Base-by-base conservation (phyloP, 306 rosid species). In the Comarum palustre region DNA sequence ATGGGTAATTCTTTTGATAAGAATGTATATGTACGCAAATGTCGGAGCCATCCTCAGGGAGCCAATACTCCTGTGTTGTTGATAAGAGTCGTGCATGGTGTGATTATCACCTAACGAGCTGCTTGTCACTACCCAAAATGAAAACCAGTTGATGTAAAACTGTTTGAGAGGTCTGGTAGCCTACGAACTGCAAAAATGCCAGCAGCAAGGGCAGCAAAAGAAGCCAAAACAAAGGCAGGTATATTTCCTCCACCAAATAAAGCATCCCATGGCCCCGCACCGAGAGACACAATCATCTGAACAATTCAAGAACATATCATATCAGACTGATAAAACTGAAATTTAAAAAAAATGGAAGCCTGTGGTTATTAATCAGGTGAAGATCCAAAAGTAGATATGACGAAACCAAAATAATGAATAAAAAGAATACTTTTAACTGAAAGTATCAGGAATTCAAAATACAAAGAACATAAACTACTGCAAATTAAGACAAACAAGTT, bases 231-330 rank as follows among this genome's bases (percentile, higher is more conserved):
- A 81, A 92, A 92, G 58, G 96, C 98, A 48, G 98, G 96, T 75
- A 84, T 72, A 77, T 92, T 92, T 78, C 98, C 98, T 38, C 98
- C 98, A 7, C 91, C 96, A 75, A 90, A 92, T 80, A 92, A 84
- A 39, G 96, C 98, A 86, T 92, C 98, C 96, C 98, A 92, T 31
- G 98, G 98, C 74, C 96, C 98, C 75, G 91, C 89, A 50, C 96
- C 98, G 50, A 92, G 91, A 47, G 96, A 92, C 77, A 92, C 85
- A 66, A 92, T 79, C 96, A 92, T 92, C 98, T 88, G 75, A 55
- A 59, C 42, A 81, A 79, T 55, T 31, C 63, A 77, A 71, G 15
- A 51, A 75, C 29, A 42, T 4, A 55, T 16, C 27, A 43, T 68
- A 69, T 74, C 74, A 84, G 61, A 24, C 15, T 2, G 32, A 63